Percentiles rank a stretch among this genome's conserved stretches.
These are phyloP conservation scores for Lasiosphaeris hirsuta DNA, from an alignment of 495 filamentous ascomycete species.

Conservation along the genomic window DNA sequence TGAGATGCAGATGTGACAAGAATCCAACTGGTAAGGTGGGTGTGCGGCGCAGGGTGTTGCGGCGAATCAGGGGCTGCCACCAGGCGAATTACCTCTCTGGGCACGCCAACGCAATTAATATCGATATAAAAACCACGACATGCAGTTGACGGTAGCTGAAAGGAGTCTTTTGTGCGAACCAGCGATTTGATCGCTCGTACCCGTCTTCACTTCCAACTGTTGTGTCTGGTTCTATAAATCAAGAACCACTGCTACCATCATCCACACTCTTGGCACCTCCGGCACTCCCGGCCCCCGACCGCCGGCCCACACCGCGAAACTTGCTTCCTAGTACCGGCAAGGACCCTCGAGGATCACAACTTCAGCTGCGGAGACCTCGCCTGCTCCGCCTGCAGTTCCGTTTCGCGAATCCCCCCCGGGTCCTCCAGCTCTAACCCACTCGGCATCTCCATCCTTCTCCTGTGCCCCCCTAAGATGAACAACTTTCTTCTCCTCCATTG, in stretches of 20 bases:
- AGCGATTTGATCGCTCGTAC: neutral
- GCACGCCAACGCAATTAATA: conserved; percentile 1
- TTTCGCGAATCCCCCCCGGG: neutral
- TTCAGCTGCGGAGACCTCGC: conserved; percentile 3
- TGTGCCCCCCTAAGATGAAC: neutral
- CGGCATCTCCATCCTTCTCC: conserved; percentile 3
- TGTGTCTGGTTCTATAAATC: neutral
- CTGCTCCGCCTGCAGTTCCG: neutral
- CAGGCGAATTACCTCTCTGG: conserved; percentile 1
- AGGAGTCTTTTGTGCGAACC: neutral
- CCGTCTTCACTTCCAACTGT: neutral
- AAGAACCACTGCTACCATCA: neutral
- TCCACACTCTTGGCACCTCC: neutral
- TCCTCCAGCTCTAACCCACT: neutral
- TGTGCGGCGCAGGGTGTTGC: neutral
- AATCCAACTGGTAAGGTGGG: neutral
- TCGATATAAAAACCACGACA: neutral
- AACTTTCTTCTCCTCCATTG: neutral
- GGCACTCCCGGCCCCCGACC: neutral
- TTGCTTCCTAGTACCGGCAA: conserved; percentile 1
- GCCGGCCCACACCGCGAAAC: neutral
- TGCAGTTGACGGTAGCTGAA: neutral
- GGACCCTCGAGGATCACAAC: neutral
- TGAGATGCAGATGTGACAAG: neutral
- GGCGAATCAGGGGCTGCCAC: neutral